Evolutionary conservation across 441 rosid genomes (phyloP).

Genomic region (Gossypium trilobum): DNA sequence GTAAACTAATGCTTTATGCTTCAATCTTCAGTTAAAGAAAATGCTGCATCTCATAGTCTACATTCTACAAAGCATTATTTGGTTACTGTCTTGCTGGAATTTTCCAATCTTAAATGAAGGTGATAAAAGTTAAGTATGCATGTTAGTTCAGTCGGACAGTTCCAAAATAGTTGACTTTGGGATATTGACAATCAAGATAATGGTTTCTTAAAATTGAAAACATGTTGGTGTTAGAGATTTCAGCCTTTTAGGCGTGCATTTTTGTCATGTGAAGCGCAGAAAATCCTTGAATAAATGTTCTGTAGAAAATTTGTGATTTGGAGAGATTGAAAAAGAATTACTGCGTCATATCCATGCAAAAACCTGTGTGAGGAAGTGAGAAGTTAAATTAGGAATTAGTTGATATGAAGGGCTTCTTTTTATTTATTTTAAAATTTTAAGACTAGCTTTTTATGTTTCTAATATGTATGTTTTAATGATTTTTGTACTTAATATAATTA

Average conservation of each 20-base stretch:
- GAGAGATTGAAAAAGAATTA: background rate
- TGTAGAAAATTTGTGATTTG: background rate
- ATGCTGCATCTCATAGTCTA: background rate
- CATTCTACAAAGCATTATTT: background rate
- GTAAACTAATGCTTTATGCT: constrained; percentile 3
- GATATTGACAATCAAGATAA: background rate
- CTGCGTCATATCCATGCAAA: background rate
- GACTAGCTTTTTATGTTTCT: background rate
- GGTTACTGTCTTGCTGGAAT: background rate
- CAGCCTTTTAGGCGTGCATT: background rate
- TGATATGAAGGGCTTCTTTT: constrained; percentile 5
- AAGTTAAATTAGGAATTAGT: background rate
- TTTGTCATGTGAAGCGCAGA: background rate
- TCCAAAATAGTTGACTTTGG: background rate
- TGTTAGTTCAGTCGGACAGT: background rate
- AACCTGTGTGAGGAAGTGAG: background rate
- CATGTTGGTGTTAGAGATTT: constrained; percentile 2
- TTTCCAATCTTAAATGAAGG: constrained; percentile 3
- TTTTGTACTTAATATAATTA: background rate
- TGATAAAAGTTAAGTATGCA: background rate
- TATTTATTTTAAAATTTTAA: background rate
- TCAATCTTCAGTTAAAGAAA: background rate
- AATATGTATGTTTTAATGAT: background rate
- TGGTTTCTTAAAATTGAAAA: background rate
- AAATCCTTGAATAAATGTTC: background rate